Evolutionary conservation across 139 green algal genomes (phyloP), one percentile per base, ranked within the genome.

Genomic region (Desmodesmus armatus): DNA sequence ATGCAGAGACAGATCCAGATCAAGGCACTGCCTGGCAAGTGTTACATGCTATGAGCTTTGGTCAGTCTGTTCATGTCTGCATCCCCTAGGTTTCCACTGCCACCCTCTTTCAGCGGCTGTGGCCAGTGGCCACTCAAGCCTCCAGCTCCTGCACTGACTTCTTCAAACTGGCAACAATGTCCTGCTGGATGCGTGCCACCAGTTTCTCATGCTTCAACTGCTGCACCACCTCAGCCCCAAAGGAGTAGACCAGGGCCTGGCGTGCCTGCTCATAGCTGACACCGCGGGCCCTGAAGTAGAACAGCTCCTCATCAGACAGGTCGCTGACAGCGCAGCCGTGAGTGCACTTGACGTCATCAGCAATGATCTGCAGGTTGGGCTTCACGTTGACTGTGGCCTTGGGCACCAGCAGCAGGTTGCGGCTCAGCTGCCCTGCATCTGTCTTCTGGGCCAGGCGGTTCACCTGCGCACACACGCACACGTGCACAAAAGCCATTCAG

Each of bases 331-430:
- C 91, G 74, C 94, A 98, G 63, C 98, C 98, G 90, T 99, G 98
- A 5, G 97, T 98, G 95, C 97, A 99, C 91, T 98, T 98, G 23
- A 99, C 98, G 88, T 99, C 97, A 86, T 99, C 98, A 4, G 98
- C 98, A 27, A 99, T 92, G 87, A 99, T 99, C 88, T 96, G 94
- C 72, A 99, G 90, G 91, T 99, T 99, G 69, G 97, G 97, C 91
- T 98, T 98, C 4, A 98, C 95, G 83, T 99, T 98, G 65, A 99
- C 95, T 39, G 96, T 99, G 7, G 96, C 98, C 6, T 93, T 91
- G 0, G 95, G 95, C 27, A 93, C 94, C 31, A 99, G 91, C 85
- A 99, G 93, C 82, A 99, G 93, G 88, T 98, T 99, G 60, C 98
- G 92, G 70, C 89, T 96, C 29, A 99, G 92, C 93, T 99, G 98